Evolutionary conservation across 495 filamentous ascomycete genomes (phyloP), one percentile per base, ranked within the genome.

Genomic region (Aspergillus haitiensis): DNA sequence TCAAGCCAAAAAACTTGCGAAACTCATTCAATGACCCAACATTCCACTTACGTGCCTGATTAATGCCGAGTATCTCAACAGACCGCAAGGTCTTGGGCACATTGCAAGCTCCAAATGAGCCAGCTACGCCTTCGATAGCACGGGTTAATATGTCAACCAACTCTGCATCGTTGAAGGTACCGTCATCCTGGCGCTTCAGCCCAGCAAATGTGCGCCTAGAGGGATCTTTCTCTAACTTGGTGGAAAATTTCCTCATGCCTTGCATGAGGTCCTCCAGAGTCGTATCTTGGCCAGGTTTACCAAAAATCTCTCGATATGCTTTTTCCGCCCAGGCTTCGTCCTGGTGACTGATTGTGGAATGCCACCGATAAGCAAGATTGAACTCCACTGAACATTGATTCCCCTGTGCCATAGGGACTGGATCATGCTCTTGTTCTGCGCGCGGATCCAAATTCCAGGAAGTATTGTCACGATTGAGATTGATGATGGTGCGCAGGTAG

Each of bases 401-500:
- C 53, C 87, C 87, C 3, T 82, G 75, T 49, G 88, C 91, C 31
- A 84, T 74, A 16, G 82, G 82, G 32, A 88, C 88, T 33, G 82
- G 78, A 48, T 81, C 56, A 79, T 76, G 55, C 72, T 69, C 58
- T 77, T 70, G 70, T 75, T 77, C 63, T 76, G 73, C 11, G 75
- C 75, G 48, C 77, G 71, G 49, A 76, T 76, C 88, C 49, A 95
- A 77, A 21, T 86, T 90, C 90, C 91, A 95, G 6, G 85, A 88
- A 10, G 86, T 87, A 65, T 87, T 84, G 52, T 81, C 83, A 40
- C 88, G 81, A 73, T 93, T 93, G 57, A 92, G 70, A 68, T 92
- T 93, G 71, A 94, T 79, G 63, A 95, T 92, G 15, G 89, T 91
- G 31, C 91, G 85, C 40, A 95, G 81, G 68, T 95, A 95, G 66